Evolutionary conservation across 768 basidiomycete species (phyloP).

Genomic region (Cyclocybe aegerita): DNA sequence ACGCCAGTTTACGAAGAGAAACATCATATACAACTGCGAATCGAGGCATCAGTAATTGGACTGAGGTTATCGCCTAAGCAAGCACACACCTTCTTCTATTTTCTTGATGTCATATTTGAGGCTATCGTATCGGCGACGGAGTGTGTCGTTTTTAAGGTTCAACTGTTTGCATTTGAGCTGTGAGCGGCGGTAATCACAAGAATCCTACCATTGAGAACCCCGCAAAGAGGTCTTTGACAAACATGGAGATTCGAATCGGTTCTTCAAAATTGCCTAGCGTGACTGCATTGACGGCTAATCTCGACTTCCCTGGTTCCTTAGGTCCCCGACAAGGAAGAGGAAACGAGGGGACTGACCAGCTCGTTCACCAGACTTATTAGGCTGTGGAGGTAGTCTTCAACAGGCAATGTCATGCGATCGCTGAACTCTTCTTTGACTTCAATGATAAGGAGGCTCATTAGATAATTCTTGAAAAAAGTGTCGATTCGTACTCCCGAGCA

Average conservation of each 20-base stretch:
- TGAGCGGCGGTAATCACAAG: neutral
- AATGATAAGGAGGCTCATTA: neutral
- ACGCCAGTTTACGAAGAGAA: constrained; percentile 67
- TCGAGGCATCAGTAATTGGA: constrained; percentile 1
- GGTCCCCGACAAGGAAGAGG: neutral
- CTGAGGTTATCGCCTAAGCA: neutral
- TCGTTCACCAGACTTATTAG: constrained; percentile 80
- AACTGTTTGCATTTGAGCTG: constrained; percentile 39
- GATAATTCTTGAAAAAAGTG: neutral
- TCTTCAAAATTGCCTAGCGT: constrained; percentile 80
- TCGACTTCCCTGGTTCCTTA: constrained; percentile 47
- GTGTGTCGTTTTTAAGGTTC: constrained; percentile 77
- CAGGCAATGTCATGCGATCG: constrained; percentile 59
- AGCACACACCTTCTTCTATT: constrained; percentile 73
- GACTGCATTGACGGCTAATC: constrained; percentile 79
- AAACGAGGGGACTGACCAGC: constrained; percentile 46
- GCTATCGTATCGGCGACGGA: constrained; percentile 77
- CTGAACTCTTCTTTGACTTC: constrained; percentile 72
- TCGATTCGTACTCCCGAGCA: constrained; percentile 62
- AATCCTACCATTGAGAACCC: constrained; percentile 74
- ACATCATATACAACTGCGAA: constrained; percentile 80
- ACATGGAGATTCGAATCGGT: constrained; percentile 72
- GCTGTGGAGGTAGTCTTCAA: constrained; percentile 82
- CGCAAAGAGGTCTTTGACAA: constrained; percentile 80
- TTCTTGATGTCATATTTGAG: constrained; percentile 88